Evolutionary conservation across 2,329 filamentous ascomycete genomes (phyloP), one percentile per base, ranked within the genome.

Genomic region (Fusarium decemcellulare): DNA sequence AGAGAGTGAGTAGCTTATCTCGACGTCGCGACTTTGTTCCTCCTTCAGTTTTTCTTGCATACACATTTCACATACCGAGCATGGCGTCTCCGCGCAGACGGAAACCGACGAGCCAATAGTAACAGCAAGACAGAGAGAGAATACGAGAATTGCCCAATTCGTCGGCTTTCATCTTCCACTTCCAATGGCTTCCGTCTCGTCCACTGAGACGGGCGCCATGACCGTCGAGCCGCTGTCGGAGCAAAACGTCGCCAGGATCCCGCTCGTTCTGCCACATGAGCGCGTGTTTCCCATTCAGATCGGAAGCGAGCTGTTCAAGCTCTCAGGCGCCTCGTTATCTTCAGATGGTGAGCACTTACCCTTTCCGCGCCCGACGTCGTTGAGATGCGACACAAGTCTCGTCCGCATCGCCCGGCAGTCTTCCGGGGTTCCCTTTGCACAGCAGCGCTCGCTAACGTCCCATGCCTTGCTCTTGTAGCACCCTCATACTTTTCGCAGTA

Each of bases 401-500:
- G 8, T 30, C 15, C 40, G 32, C 15, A 29, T 47, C 23, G 23
- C 54, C 29, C 46, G 32, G 57, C 32, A 56, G n/a, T 37, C 51
- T 11, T 11, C 29, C 32, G 40, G 30, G 43, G 36, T 15, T 18
- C 6, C 32, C 14, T 27, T 51, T 29, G 42, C 23, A 42, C 10
- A 8, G n/a, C 29, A 6, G 37, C 55, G 50, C 51, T 27, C 34
- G 43, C 66, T 72, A 54, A 72, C 65, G 48, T 36, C 52, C 46
- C 40, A 40, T 39, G 30, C 37, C 39, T 59, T 27, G 32, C 52
- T 52, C 34, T 23, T 59, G 32, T 53, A 97, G 95, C 94, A 76
- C 95, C 95, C 62, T 98, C 95, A 52, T 98, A 98, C 80, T 98
- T 98, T 82, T 97, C 95, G 18, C 92, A 94, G 73, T 98, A 96